phyloP scores from a whole-genome alignment of 768 basidiomycete genomes.

The Rhizopogon rudus region DNA sequence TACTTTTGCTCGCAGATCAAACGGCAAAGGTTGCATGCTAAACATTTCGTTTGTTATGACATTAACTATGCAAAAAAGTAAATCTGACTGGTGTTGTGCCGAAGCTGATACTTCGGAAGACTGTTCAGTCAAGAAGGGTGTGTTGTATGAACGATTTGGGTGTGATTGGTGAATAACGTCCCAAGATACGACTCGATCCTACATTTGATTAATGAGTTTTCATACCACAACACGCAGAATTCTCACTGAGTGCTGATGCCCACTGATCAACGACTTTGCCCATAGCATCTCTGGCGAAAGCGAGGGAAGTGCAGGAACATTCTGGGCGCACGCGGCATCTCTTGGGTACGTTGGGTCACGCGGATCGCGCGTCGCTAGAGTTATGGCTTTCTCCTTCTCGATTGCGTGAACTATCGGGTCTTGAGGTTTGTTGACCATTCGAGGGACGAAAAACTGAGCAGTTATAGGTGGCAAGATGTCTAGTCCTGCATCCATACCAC shows the following conservation, averaged over 20 bases:
- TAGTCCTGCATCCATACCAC: conserved; percentile 1
- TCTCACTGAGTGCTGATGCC: conserved; percentile 11
- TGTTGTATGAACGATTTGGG: conserved; percentile 26
- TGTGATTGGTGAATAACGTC: conserved; percentile 43
- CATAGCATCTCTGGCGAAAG: conserved; percentile 9
- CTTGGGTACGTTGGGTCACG: neutral
- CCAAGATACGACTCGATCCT: conserved; percentile 61
- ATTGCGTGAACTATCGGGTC: conserved; percentile 70
- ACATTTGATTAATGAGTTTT: neutral
- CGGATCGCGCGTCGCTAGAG: neutral
- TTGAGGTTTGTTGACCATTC: conserved; percentile 66
- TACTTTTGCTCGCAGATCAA: conserved; percentile 32
- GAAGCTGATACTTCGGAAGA: conserved; percentile 44
- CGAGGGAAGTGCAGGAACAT: neutral
- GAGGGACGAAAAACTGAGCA: conserved; percentile 57
- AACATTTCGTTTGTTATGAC: conserved; percentile 4
- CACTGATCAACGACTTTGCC: conserved; percentile 12
- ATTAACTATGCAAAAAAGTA: neutral
- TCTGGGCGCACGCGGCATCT: too few relatives aligned
- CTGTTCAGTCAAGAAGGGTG: conserved; percentile 71
- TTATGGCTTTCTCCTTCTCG: conserved; percentile 15
- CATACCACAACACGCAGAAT: too few relatives aligned
- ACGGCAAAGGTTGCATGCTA: conserved; percentile 47
- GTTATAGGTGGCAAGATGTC: conserved; percentile 35
- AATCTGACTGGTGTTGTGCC: conserved; percentile 55